Conservation (phyloP, 257 asterid genomes). For the Handroanthus guayacan region DNA sequence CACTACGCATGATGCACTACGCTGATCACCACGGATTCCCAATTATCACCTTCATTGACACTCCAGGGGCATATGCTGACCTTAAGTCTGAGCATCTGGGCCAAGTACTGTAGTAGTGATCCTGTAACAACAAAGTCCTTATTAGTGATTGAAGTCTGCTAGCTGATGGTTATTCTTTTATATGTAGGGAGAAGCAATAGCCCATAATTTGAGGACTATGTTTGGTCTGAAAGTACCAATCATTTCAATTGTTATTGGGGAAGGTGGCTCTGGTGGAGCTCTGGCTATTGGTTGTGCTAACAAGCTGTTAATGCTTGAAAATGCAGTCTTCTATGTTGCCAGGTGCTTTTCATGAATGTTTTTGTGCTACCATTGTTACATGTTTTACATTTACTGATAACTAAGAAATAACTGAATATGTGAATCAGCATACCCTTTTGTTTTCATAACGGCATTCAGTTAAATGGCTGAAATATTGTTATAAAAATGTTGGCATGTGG, state of each 20-base stretch:
- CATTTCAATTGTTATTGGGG: conserved; percentile 88
- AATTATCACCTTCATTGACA: conserved; percentile 83
- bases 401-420: not conserved
- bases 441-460: not conserved
- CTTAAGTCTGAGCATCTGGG: conserved; percentile 85
- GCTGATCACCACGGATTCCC: conserved; percentile 97
- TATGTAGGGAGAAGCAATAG: conserved; percentile 96
- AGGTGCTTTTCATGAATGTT: conserved; percentile 53
- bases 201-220: conserved; percentile 93
- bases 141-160: conserved; percentile 16
- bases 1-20: conserved; percentile 87
- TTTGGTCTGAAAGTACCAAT: conserved; percentile 98
- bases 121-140: conserved; percentile 16
- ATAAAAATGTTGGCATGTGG: not conserved
- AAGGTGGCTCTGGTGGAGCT: conserved; percentile 99
- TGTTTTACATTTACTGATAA: not conserved
- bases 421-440: not conserved
- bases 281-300: conserved; percentile 98
- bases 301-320: conserved; percentile 95
- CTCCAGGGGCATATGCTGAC: conserved; percentile 97
- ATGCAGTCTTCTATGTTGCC: conserved; percentile 98
- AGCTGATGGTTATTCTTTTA: conserved; percentile 35
- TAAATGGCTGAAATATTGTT: not conserved
- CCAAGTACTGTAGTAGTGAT: conserved; percentile 60
- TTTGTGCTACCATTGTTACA: not conserved